Percentiles rank a stretch among this genome's conserved stretches.
Evolutionary conservation across 371 early-diverging fungal genomes (phyloP).

Genomic region (Apophysomyces elegans): DNA sequence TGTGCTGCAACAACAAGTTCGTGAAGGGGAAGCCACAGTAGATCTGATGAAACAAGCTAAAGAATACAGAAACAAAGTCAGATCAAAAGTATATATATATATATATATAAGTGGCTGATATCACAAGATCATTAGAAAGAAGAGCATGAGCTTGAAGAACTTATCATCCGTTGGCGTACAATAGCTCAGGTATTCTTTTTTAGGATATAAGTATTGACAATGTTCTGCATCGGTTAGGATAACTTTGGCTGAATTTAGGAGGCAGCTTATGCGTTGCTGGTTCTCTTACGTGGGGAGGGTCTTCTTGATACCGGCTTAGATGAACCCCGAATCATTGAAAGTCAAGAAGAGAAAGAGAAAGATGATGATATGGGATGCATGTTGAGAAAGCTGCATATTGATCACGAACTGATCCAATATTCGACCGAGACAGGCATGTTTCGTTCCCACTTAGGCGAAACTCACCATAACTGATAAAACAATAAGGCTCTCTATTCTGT

Average conservation of each 20-base stretch:
- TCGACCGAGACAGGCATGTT: slow-evolving; percentile 8
- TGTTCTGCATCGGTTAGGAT: too few species aligned
- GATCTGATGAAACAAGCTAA: slow-evolving; percentile 4
- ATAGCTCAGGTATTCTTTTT: slow-evolving; percentile 21
- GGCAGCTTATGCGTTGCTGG: not conserved
- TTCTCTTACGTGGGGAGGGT: not conserved
- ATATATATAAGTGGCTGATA: not conserved
- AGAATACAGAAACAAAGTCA: slow-evolving; percentile 15
- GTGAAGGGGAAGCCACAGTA: slow-evolving; percentile 14
- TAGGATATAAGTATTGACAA: too few species aligned
- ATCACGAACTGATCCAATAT: slow-evolving; percentile 22
- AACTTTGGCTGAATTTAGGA: not conserved
- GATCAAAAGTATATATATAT: not conserved
- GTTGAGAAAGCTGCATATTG: slow-evolving; percentile 13
- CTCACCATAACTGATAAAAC: not conserved
- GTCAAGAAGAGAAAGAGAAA: slow-evolving; percentile 13
- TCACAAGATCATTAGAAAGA: slow-evolving; percentile 10
- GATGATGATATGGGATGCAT: slow-evolving; percentile 15
- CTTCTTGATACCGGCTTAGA: too few species aligned
- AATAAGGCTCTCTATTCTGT: too few species aligned
- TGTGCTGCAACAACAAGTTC: not conserved
- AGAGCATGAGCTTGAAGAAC: slow-evolving; percentile 13
- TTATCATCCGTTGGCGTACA: slow-evolving; percentile 18
- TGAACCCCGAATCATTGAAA: not conserved
- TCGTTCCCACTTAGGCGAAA: not conserved